A percentile compares a stretch with the other conserved stretches of the same genome.
Evolutionary conservation across 2,329 filamentous ascomycete genomes (phyloP).

Genomic region (Pseudonectria foliicola): DNA sequence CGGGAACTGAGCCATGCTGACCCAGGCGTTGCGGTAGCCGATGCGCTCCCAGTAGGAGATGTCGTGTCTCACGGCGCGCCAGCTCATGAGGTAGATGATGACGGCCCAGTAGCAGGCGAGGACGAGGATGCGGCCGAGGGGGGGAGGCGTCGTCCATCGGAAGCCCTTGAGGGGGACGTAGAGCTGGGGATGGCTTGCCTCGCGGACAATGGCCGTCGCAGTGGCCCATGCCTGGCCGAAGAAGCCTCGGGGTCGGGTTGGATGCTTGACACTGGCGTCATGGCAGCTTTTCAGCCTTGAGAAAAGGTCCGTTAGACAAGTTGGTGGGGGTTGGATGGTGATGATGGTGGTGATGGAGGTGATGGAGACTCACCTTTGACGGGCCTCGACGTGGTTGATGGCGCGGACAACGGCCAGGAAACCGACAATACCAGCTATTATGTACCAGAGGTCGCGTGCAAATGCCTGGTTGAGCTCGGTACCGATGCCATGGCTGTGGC

Average conservation of each 20-base stretch:
- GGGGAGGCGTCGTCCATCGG: conserved; percentile 51
- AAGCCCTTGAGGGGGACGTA: conserved; percentile 39
- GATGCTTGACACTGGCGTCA: conserved; percentile 37
- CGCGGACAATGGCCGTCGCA: conserved; percentile 48
- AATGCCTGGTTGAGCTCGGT: conserved; percentile 41
- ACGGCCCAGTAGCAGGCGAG: conserved; percentile 52
- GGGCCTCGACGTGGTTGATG: conserved; percentile 36
- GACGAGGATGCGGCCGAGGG: conserved; percentile 48
- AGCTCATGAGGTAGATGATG: conserved; percentile 50
- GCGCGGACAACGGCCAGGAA: conserved; percentile 33
- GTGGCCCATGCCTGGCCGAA: conserved; percentile 51
- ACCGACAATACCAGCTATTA: conserved; percentile 42
- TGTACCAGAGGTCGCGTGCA: conserved; percentile 53
- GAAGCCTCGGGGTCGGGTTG: conserved; percentile 43
- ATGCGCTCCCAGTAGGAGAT: conserved; percentile 56
- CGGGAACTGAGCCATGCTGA: conserved; percentile 57
- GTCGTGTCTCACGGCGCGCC: conserved; percentile 42
- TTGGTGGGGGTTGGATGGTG: no score
- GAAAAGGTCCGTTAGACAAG: no score
- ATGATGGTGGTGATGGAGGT: no score
- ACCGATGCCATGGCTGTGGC: conserved; percentile 26
- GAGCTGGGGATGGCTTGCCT: conserved; percentile 49
- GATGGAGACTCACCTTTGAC: conserved; percentile 33
- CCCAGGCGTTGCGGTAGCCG: conserved; percentile 62
- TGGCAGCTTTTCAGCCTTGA: conserved; percentile 40